phyloP scores from a whole-genome alignment of 2,329 filamentous ascomycete genomes.

The Tolypocladium tropicale region DNA sequence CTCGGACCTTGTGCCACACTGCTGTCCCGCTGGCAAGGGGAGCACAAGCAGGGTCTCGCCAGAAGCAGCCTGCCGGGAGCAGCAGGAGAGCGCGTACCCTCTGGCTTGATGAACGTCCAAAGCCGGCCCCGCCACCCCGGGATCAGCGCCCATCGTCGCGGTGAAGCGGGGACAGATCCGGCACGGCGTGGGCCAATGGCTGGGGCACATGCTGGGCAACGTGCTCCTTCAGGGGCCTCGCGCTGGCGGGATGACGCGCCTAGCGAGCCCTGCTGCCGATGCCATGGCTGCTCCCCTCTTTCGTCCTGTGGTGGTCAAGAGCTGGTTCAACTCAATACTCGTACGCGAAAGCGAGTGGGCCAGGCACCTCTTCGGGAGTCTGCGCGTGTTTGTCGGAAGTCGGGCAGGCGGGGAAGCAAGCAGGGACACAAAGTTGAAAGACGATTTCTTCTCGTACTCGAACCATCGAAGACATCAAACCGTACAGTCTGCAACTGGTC shows the following conservation, averaged over 20 bases:
- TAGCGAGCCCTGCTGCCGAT: background rate
- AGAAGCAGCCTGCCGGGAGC: background rate
- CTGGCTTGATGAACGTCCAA: background rate
- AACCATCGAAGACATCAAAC: background rate
- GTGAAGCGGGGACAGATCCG: conserved; percentile 2
- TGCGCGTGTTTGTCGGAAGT: too few relatives aligned
- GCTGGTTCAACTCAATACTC: background rate
- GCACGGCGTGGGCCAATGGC: conserved; percentile 26
- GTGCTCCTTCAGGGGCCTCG: conserved; percentile 13
- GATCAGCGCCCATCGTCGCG: background rate
- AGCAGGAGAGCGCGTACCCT: background rate
- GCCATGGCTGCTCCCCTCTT: background rate
- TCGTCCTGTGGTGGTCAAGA: background rate
- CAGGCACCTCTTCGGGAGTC: background rate
- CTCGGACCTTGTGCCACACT: background rate
- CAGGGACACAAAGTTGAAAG: background rate
- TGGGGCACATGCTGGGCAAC: conserved; percentile 27
- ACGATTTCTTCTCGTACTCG: background rate
- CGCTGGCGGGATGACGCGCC: background rate
- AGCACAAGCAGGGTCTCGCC: background rate
- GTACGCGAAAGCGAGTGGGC: too few relatives aligned
- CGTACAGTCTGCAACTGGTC: too few relatives aligned
- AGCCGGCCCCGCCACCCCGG: background rate
- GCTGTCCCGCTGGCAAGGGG: background rate
- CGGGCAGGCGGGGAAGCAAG: too few relatives aligned